Evolutionary conservation across 2,329 filamentous ascomycete genomes (phyloP).

Genomic region (Phialophora verrucosa): DNA sequence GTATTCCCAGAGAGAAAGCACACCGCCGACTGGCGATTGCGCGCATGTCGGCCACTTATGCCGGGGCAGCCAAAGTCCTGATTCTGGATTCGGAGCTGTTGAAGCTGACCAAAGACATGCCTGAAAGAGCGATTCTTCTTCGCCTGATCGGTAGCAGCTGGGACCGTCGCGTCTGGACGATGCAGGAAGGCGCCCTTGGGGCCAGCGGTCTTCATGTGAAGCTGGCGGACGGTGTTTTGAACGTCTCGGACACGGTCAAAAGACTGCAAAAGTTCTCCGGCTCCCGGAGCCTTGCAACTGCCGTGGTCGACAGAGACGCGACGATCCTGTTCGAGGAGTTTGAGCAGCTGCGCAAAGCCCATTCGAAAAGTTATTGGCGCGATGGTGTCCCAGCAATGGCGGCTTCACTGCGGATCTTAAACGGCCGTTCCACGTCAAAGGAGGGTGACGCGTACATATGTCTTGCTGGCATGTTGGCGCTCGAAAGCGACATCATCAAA

Average conservation of each 20-base stretch:
- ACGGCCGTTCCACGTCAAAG: slow-evolving; percentile 14
- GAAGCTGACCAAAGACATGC: slow-evolving; percentile 29
- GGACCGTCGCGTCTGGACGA: slow-evolving; percentile 51
- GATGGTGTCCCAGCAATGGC: slow-evolving; percentile 20
- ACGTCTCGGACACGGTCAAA: neutral
- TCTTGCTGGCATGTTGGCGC: slow-evolving; percentile 21
- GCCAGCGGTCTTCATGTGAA: slow-evolving; percentile 16
- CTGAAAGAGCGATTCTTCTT: slow-evolving; percentile 41
- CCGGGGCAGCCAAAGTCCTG: slow-evolving; percentile 43
- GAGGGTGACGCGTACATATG: slow-evolving; percentile 25
- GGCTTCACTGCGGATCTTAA: slow-evolving; percentile 16
- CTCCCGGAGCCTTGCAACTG: neutral
- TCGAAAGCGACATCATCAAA: slow-evolving; percentile 9
- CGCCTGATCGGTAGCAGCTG: slow-evolving; percentile 47
- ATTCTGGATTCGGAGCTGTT: slow-evolving; percentile 46
- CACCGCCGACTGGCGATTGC: slow-evolving; percentile 41
- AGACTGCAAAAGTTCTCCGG: slow-evolving; percentile 2
- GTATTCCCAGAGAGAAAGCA: slow-evolving; percentile 32
- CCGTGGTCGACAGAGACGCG: slow-evolving; percentile 11
- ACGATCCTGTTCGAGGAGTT: slow-evolving; percentile 21
- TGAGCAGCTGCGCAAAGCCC: slow-evolving; percentile 15
- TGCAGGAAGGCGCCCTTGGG: slow-evolving; percentile 46
- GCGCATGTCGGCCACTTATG: slow-evolving; percentile 46
- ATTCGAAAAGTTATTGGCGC: slow-evolving; percentile 20
- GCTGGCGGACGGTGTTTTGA: slow-evolving; percentile 10